phyloP scores from a whole-genome alignment of 2,329 filamentous ascomycete genomes.

The Bipolaris oryzae region DNA sequence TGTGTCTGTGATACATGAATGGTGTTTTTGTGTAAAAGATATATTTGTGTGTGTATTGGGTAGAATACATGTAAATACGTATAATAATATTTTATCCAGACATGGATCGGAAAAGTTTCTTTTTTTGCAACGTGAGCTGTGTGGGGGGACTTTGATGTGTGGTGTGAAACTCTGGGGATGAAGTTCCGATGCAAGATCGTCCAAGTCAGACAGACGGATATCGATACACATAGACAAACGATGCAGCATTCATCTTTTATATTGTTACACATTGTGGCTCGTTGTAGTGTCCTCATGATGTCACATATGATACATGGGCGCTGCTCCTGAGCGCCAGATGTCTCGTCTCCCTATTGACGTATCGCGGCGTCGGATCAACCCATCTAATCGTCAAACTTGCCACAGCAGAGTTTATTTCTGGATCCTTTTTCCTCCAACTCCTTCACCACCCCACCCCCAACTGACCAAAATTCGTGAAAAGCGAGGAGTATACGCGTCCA shows the following conservation, averaged over 20 bases:
- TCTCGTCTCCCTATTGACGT: neutral
- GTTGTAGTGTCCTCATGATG: slow-evolving; percentile 20
- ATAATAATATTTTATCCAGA: too few species aligned
- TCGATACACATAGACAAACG: neutral
- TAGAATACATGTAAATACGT: too few species aligned
- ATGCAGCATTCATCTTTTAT: slow-evolving; percentile 16
- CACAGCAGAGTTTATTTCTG: slow-evolving; percentile 1
- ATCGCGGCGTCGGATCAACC: slow-evolving; percentile 2
- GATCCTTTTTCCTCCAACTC: neutral
- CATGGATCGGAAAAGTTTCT: too few species aligned
- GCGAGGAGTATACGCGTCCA: slow-evolving; percentile 19
- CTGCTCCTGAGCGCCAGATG: slow-evolving; percentile 8
- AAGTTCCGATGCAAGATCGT: neutral
- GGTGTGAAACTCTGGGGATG: too few species aligned
- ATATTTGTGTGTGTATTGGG: too few species aligned
- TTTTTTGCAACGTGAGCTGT: too few species aligned
- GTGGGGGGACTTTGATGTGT: too few species aligned
- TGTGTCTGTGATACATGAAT: too few species aligned
- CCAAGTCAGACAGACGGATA: neutral
- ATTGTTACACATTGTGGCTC: slow-evolving; percentile 22
- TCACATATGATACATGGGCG: slow-evolving; percentile 29
- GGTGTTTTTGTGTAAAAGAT: too few species aligned
- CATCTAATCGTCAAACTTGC: slow-evolving; percentile 1
- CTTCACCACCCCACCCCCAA: neutral
- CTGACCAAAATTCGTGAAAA: slow-evolving; percentile 22